phyloP scores from a whole-genome alignment of 2,329 filamentous ascomycete species.

The Colletotrichum sp. region DNA sequence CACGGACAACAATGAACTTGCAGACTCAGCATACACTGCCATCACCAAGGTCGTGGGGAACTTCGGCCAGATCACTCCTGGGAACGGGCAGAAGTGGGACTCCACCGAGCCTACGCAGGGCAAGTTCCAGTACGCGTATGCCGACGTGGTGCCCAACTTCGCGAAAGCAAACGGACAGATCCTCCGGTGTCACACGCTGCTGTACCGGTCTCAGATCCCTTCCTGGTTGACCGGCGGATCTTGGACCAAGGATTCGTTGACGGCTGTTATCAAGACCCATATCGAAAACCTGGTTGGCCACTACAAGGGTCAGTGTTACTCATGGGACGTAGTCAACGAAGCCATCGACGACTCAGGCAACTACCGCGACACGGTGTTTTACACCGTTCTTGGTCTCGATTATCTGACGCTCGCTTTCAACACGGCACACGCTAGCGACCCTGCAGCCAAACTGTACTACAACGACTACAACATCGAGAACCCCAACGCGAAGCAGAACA shows the following conservation, averaged over 20 bases:
- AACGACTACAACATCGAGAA: constrained; percentile 54
- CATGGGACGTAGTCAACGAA: constrained; percentile 59
- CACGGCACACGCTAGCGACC: constrained; percentile 44
- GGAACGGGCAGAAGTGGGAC: constrained; percentile 69
- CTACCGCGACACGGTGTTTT: constrained; percentile 41
- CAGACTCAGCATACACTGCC: constrained; percentile 56
- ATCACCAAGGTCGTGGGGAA: constrained; percentile 62
- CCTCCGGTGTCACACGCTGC: constrained; percentile 56
- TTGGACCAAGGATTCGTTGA: constrained; percentile 40
- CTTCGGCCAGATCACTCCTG: constrained; percentile 69
- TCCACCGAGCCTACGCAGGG: constrained; percentile 60
- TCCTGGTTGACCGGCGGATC: constrained; percentile 42
- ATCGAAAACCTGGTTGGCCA: constrained; percentile 50
- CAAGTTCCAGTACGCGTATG: constrained; percentile 61
- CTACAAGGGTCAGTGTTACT: constrained; percentile 50
- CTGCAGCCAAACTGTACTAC: constrained; percentile 42
- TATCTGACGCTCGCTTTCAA: constrained; percentile 51
- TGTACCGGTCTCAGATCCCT: constrained; percentile 49
- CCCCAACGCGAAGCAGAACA: constrained; percentile 56
- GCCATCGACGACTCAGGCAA: constrained; percentile 46
- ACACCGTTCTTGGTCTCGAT: constrained; percentile 44
- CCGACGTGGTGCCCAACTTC: constrained; percentile 58
- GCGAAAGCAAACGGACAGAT: constrained; percentile 13
- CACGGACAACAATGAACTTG: constrained; percentile 58
- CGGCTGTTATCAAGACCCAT: constrained; percentile 52